These are phyloP conservation scores for Adansonia digitata DNA, from an alignment of 345 rosid genomes.

Conservation along the genomic window DNA sequence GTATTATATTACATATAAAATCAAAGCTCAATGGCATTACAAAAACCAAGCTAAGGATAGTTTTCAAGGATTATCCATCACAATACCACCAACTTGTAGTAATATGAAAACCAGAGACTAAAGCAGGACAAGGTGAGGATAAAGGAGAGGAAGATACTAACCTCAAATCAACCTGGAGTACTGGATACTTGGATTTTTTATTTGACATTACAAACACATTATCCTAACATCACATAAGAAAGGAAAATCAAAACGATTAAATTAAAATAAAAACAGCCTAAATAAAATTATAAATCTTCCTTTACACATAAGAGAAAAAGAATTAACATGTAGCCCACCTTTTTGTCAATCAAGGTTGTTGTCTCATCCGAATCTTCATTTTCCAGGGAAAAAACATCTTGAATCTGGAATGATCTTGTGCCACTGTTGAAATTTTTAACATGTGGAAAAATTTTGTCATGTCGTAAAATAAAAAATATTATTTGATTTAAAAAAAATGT, in stretches of 20 bases:
- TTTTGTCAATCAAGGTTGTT: constrained; percentile 84
- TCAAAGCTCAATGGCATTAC: constrained; percentile 7
- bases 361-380: constrained; percentile 90
- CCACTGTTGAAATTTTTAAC: constrained; percentile 36
- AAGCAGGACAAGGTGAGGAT: neutral
- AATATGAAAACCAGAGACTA: neutral
- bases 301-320: neutral
- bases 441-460: neutral
- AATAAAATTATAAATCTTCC: neutral
- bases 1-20: constrained; percentile 4
- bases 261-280: constrained; percentile 3
- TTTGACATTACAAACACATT: constrained; percentile 96
- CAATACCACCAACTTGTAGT: neutral
- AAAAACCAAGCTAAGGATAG: neutral
- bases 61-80: neutral
- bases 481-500: neutral
- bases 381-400: constrained; percentile 87
- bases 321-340: constrained; percentile 36
- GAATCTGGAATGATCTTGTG: constrained; percentile 75
- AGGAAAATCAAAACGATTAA: neutral
- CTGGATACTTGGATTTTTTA: constrained; percentile 92
- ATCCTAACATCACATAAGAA: constrained; percentile 45
- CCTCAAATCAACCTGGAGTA: constrained; percentile 99
- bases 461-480: neutral
- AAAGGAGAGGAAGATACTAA: constrained; percentile 18